These are phyloP conservation scores for Umbelopsis sp. DNA, from an alignment of 371 early-diverging fungal genomes.

Conservation along the genomic window DNA sequence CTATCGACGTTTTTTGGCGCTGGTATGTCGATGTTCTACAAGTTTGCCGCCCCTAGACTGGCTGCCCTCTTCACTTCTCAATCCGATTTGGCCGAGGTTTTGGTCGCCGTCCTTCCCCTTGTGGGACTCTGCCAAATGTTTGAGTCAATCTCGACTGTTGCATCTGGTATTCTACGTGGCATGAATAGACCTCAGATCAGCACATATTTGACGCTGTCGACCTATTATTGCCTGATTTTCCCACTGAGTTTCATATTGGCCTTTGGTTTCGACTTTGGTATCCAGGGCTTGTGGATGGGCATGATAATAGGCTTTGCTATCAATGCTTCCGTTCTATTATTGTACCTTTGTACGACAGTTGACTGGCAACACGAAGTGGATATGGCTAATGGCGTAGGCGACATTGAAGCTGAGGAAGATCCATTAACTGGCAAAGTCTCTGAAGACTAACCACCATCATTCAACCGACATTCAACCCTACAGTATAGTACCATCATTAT, in stretches of 20 bases:
- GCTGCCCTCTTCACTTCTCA: conserved; percentile 43
- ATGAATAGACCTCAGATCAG: conserved; percentile 41
- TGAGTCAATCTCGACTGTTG: conserved; percentile 38
- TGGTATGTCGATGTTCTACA: conserved; percentile 21
- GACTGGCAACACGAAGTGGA: conserved; percentile 5
- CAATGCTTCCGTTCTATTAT: not conserved
- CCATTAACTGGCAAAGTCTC: not conserved
- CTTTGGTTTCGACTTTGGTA: conserved; percentile 30
- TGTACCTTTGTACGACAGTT: not conserved
- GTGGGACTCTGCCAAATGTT: conserved; percentile 59
- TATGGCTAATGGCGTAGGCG: not conserved
- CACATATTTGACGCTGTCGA: conserved; percentile 33
- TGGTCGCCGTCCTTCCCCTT: conserved; percentile 55
- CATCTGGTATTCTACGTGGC: conserved; percentile 43
- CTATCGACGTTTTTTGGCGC: conserved; percentile 22
- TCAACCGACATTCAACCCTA: too few relatives aligned
- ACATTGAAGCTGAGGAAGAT: not conserved
- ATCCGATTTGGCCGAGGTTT: conserved; percentile 39
- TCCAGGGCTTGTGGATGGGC: conserved; percentile 43
- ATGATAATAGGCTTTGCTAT: conserved; percentile 16
- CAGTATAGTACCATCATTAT: too few relatives aligned
- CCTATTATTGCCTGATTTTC: conserved; percentile 42
- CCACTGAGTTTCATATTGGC: conserved; percentile 38
- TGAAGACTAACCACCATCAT: not conserved
- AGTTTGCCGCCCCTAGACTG: conserved; percentile 26